Base-by-base conservation (phyloP, 495 filamentous ascomycete genomes). In the Penicillium chermesinum region DNA sequence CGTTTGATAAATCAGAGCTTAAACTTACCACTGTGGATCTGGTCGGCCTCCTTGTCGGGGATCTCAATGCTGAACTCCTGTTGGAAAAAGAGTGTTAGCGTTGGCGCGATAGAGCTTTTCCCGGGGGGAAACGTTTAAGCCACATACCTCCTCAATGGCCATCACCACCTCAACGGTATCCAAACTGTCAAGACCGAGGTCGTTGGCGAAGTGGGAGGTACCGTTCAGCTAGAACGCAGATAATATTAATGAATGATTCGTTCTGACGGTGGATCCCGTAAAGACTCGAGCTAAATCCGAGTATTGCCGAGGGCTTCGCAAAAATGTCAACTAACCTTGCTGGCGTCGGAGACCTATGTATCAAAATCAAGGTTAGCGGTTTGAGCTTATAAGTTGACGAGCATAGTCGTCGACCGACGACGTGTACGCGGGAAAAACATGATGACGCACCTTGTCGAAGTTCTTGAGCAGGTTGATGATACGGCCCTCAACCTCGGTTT, bases 51-150 rank as follows among this genome's bases (percentile, higher is more conserved):
- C 79, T 96, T 97, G 73, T 98, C 93, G 54, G 93, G 94, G 69
- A 98, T 98, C 81, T 98, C 93, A 74, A 98, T 93, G 82, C 90
- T 96, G 74, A 98, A 98, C 71, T 98, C 93, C 91, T 97, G 64
- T 69, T 57, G 40, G 33, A 48, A 33, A 53, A 35, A 69, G 59
- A 48, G 38, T 49, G 37, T 54, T 33, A n/a, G n/a, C n/a, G n/a
- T n/a, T n/a, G n/a, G 34, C 20, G 30, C 25, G 27, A 15, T 17
- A 18, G 9, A n/a, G 34, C 25, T 48, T 51, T 58, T 44, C 38
- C 49, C n/a, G n/a, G 49, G 59, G 55, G 45, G 38, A 54, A 50
- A 53, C 37, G 37, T 38, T 30, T 49, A 49, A 41, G 16, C 33
- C 52, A 45, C 81, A 55, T 76, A 95, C 91, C 87, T 98, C 93